A percentile compares a stretch with the other conserved stretches of the same genome.
Evolutionary conservation across 176 grass and related monocot genomes (phyloP).

Genomic region (Panicum miliaceum): DNA sequence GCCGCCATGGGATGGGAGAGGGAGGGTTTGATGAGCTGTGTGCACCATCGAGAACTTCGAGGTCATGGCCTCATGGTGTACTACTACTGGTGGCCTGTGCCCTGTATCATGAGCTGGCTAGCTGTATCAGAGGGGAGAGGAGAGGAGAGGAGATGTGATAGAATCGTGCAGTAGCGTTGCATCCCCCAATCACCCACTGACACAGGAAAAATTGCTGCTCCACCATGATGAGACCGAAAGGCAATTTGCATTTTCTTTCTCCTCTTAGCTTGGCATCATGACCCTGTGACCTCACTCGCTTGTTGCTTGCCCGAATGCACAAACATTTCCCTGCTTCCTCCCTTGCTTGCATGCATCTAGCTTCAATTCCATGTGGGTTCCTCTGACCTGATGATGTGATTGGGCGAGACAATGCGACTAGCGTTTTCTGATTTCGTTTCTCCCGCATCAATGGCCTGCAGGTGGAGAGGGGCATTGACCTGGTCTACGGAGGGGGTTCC

Average conservation of each 20-base stretch:
- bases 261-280: neutral
- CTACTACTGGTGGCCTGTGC: neutral
- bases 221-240: neutral
- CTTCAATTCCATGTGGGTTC: neutral
- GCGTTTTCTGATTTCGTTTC: too few relatives aligned
- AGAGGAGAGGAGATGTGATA: neutral
- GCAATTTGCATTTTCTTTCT: neutral
- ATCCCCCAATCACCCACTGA: neutral
- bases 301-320: slow-evolving; percentile 38
- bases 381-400: neutral
- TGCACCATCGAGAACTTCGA: neutral
- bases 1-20: neutral
- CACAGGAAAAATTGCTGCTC: neutral
- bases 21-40: slow-evolving; percentile 58
- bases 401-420: neutral
- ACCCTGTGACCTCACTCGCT: slow-evolving; percentile 19
- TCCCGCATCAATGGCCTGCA: slow-evolving; percentile 46
- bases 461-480: slow-evolving; percentile 95
- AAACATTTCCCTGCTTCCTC: neutral
- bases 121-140: neutral
- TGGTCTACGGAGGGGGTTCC: slow-evolving; percentile 97
- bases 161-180: slow-evolving; percentile 3
- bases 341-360: slow-evolving; percentile 22
- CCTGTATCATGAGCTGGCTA: slow-evolving; percentile 12
- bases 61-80: neutral